phyloP scores from a whole-genome alignment of 2,329 filamentous ascomycete species.

The Fonsecaea erecta region DNA sequence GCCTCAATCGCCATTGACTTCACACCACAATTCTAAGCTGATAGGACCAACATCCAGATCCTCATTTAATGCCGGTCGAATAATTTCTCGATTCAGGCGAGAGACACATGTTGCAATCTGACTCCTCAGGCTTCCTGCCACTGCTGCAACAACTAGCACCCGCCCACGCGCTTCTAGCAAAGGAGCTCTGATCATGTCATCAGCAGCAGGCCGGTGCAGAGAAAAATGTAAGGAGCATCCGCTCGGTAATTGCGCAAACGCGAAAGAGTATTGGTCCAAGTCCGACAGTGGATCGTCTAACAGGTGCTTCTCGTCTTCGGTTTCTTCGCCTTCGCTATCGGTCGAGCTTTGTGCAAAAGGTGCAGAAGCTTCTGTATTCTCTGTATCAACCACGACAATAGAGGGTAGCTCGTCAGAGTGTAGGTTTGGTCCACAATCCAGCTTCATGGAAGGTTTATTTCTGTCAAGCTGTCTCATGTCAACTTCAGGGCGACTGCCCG shows the following conservation, averaged over 20 bases:
- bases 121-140: not conserved
- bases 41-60: not conserved
- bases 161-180: not conserved
- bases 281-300: not conserved
- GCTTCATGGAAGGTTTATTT: not conserved
- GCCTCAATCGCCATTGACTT: not conserved
- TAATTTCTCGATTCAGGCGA: not conserved
- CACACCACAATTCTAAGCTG: not conserved
- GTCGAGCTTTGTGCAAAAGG: not conserved
- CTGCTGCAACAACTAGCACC: not conserved
- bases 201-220: not conserved
- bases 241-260: not conserved
- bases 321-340: not conserved
- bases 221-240: not conserved
- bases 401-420: not conserved
- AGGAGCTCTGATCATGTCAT: not conserved
- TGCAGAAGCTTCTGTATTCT: not conserved
- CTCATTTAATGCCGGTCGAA: not conserved
- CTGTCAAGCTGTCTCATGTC: not conserved
- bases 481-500: not conserved
- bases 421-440: not conserved
- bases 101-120: not conserved
- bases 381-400: not conserved
- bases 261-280: not conserved
- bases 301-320: not conserved